Base-by-base conservation (phyloP, 2,329 filamentous ascomycete species). In the Geosmithia morbida region DNA sequence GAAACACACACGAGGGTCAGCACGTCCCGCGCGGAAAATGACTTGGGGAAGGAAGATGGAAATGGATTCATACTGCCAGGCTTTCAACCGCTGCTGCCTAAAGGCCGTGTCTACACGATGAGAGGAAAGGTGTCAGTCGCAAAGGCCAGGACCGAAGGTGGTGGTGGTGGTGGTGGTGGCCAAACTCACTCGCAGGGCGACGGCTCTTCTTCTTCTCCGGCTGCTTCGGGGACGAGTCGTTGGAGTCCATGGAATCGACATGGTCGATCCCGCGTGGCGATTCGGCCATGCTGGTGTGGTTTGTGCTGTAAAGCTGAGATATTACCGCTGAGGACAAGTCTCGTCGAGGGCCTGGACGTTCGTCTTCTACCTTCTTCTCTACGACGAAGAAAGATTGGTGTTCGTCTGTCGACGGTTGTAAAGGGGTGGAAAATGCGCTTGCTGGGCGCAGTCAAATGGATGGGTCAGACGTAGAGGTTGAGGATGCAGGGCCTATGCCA, bases 81-180 rank as follows among this genome's bases (percentile, higher is more conserved):
- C 92, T 69, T 97, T 96, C 65, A 98, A 69, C 61, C 92, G 82
- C 67, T 98, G 92, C 64, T 98, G 92, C 57, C 92, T 79, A 63
- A 97, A 98, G 11, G 92, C 92, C 50, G 90, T 97, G 69, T 97
- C 87, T 94, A 59, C 51, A 39, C 13, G 33, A 48, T 46, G 18
- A 43, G n/a, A 19, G 14, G 26, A 20, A 33, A 16, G 7, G 7
- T n/a, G 37, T 45, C 47, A 45, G 43, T 45, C 43, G 37, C 33
- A 26, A 40, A 19, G 45, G 10, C 11, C 33, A 11, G 14, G 5
- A 19, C 6, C 20, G 11, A 66, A 6, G 8, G 19, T 11, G 14
- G 7, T 29, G 18, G 43, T 22, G 6, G 10, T 11, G 33, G 10
- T 11, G 6, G 33, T 37, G 33, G 33, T 37, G 33, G 33, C 5